Percentiles rank a stretch among this genome's conserved stretches.
Evolutionary conservation across 140 eudicot genomes (phyloP).

Genomic region (Flaveria floridana): DNA sequence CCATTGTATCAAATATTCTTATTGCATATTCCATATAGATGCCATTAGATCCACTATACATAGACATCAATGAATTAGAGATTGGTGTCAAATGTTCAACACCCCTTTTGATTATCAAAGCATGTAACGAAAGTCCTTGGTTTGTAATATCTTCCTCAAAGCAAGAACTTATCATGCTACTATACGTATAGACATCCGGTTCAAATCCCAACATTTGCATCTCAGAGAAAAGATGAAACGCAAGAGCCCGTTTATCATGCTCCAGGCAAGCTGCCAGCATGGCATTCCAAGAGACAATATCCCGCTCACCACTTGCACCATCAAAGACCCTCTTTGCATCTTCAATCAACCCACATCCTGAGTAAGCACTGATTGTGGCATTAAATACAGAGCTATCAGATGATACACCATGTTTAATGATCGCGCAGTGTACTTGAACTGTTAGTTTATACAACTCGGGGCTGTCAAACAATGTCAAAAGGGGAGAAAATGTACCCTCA

Average conservation of each 20-base stretch:
- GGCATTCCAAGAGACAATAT: constrained; percentile 87
- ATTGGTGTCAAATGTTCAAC: constrained; percentile 48
- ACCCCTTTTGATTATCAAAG: constrained; percentile 67
- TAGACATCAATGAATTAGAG: constrained; percentile 67
- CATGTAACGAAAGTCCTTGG: constrained; percentile 69
- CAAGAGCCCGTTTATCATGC: constrained; percentile 46
- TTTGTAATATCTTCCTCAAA: constrained; percentile 38
- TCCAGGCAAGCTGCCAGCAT: constrained; percentile 72
- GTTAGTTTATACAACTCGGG: constrained; percentile 41
- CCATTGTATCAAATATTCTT: constrained; percentile 45
- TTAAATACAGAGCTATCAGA: constrained; percentile 53
- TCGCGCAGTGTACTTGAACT: constrained; percentile 60
- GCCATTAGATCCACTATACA: constrained; percentile 51
- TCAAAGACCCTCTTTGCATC: constrained; percentile 62
- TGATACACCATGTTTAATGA: constrained; percentile 54
- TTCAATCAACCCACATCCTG: constrained; percentile 63
- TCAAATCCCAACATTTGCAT: constrained; percentile 58
- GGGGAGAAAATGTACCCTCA: constrained; percentile 84
- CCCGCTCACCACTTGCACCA: constrained; percentile 42
- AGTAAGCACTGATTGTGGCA: constrained; percentile 70
- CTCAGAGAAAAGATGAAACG: constrained; percentile 53
- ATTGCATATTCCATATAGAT: constrained; percentile 54
- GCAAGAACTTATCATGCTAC: constrained; percentile 72
- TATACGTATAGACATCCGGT: constrained; percentile 70
- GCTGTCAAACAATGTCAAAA: constrained; percentile 62